Conservation (phyloP, 2,329 filamentous ascomycete species). For the Exophiala calicioides region DNA sequence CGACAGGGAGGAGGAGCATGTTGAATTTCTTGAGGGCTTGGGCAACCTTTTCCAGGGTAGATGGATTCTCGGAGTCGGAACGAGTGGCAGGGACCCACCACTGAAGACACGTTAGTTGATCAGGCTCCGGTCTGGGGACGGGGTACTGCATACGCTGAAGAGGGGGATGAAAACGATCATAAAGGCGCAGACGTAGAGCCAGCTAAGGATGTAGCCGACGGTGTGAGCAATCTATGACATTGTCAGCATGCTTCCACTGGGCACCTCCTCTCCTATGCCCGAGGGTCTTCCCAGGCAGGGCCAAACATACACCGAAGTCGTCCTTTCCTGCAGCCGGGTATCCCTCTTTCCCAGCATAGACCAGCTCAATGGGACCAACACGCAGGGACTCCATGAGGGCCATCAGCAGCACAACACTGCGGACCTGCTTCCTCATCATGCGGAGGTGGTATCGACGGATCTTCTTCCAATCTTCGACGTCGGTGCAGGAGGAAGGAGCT, state of each 20-base stretch:
- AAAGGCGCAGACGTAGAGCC: slow-evolving; percentile 30
- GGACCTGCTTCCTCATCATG: slow-evolving; percentile 29
- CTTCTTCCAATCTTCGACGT: slow-evolving; percentile 28
- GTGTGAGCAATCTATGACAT: slow-evolving; percentile 28
- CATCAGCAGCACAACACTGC: slow-evolving; percentile 28
- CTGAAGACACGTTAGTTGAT: slow-evolving; percentile 12
- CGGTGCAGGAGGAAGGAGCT: slow-evolving; percentile 14
- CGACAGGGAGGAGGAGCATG: slow-evolving; percentile 28
- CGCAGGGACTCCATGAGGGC: slow-evolving; percentile 29
- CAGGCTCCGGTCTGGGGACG: background rate
- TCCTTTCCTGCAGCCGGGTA: slow-evolving; percentile 24
- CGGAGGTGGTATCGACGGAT: slow-evolving; percentile 27
- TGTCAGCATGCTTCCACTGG: slow-evolving; percentile 7
- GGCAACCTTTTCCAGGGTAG: slow-evolving; percentile 14
- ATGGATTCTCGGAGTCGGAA: slow-evolving; percentile 13
- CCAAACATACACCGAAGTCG: slow-evolving; percentile 28
- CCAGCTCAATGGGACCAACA: slow-evolving; percentile 27
- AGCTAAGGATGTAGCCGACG: slow-evolving; percentile 29
- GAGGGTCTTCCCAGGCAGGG: background rate
- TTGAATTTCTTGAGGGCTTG: slow-evolving; percentile 27
- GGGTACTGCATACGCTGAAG: slow-evolving; percentile 25
- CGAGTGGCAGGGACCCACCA: slow-evolving; percentile 30
- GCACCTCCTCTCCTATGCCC: background rate
- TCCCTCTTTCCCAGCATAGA: slow-evolving; percentile 28
- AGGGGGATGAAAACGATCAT: slow-evolving; percentile 27